Percentiles rank a stretch among this genome's conserved stretches.
phyloP scores from a whole-genome alignment of 2,329 filamentous ascomycete genomes.

The Leptographium wingfieldii region DNA sequence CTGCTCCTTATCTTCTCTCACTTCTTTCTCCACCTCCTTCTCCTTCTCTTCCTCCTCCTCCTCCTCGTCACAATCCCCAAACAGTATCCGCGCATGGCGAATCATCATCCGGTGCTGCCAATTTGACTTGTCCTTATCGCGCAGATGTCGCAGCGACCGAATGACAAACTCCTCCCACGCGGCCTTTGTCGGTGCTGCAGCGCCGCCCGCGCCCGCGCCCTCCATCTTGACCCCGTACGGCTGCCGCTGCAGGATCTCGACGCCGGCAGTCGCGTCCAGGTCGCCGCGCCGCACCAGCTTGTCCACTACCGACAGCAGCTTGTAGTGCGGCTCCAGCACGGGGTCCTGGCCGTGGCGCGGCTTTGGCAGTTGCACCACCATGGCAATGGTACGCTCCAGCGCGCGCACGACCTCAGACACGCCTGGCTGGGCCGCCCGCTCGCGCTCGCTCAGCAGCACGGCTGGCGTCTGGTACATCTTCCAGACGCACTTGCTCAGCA shows the following conservation, averaged over 20 bases:
- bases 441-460: constrained; percentile 27
- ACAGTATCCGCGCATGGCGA: constrained; percentile 50
- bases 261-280: constrained; percentile 33
- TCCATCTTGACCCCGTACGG: constrained; percentile 33
- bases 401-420: constrained; percentile 31
- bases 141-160: constrained; percentile 35
- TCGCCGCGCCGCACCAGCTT: constrained; percentile 57
- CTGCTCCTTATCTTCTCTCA: too few species aligned
- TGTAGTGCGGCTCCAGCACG: constrained; percentile 85
- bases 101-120: constrained; percentile 91
- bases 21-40: background rate
- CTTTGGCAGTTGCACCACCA: constrained; percentile 39
- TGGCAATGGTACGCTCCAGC: constrained; percentile 37
- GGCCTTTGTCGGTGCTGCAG: constrained; percentile 45
- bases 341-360: constrained; percentile 53
- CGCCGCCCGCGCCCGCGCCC: constrained; percentile 29
- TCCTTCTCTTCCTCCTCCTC: background rate
- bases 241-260: constrained; percentile 41
- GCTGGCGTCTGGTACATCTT: constrained; percentile 46
- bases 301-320: constrained; percentile 68
- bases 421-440: constrained; percentile 24
- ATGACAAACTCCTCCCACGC: constrained; percentile 45
- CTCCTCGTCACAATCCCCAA: constrained; percentile 17
- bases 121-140: constrained; percentile 75
- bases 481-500: constrained; percentile 51